phyloP scores from a whole-genome alignment of 345 rosid genomes.

The Gynandropsis gynandra region DNA sequence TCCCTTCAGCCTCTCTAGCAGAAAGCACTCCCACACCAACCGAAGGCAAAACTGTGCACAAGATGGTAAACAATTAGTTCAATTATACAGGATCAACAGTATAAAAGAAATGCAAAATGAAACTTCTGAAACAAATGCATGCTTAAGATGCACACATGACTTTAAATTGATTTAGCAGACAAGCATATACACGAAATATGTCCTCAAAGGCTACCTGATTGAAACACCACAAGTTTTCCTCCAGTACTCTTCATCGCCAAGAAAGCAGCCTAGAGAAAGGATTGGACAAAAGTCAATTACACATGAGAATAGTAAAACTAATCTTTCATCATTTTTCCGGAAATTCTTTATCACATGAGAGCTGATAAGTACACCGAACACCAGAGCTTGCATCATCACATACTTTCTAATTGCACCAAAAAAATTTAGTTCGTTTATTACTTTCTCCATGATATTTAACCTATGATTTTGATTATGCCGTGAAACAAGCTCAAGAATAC shows the following conservation, averaged over 20 bases:
- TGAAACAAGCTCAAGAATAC: no score
- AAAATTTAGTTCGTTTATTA: slow-evolving; percentile 7
- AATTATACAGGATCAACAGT: slow-evolving; percentile 12
- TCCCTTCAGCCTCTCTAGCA: slow-evolving; percentile 92
- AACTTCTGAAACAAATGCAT: not conserved
- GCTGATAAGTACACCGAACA: not conserved
- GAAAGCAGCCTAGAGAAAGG: slow-evolving; percentile 65
- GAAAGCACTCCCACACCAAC: slow-evolving; percentile 92
- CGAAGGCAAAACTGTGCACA: slow-evolving; percentile 75
- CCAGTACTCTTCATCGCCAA: slow-evolving; percentile 94
- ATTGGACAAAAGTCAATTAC: slow-evolving; percentile 1
- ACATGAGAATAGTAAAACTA: slow-evolving; percentile 7
- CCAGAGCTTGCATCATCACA: slow-evolving; percentile 1
- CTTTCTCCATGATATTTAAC: slow-evolving; percentile 2
- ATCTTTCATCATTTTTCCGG: not conserved
- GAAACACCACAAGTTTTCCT: slow-evolving; percentile 92
- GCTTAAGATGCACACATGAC: not conserved
- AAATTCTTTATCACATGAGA: not conserved
- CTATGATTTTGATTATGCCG: not conserved
- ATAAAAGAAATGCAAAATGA: not conserved
- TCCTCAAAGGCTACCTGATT: slow-evolving; percentile 52
- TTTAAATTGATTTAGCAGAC: slow-evolving; percentile 8
- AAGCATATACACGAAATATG: slow-evolving; percentile 1
- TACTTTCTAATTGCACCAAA: slow-evolving; percentile 11
- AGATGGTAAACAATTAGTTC: slow-evolving; percentile 13